A percentile compares a stretch with the other conserved stretches of the same genome.
Conservation (phyloP, 257 asterid genomes). For the Gentiana macrophylla region DNA sequence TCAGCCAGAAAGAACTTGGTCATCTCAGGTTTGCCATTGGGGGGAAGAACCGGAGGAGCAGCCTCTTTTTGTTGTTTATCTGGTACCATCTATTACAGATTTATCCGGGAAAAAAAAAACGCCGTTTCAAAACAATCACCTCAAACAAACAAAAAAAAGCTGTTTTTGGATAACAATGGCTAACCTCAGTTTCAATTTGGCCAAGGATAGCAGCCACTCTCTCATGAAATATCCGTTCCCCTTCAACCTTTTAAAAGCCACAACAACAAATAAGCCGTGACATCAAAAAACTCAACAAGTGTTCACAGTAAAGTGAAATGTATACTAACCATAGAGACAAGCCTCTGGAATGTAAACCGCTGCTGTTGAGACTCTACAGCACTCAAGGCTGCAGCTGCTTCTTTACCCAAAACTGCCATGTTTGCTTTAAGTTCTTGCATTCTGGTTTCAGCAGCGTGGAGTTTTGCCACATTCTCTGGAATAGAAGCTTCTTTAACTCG, state of each 20-base stretch:
- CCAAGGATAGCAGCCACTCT: slow-evolving; percentile 90
- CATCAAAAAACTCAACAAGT: background rate
- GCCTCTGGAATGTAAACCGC: slow-evolving; percentile 91
- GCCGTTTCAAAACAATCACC: slow-evolving; percentile 1
- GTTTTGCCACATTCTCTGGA: slow-evolving; percentile 84
- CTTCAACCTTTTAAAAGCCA: slow-evolving; percentile 55
- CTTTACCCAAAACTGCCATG: slow-evolving; percentile 97
- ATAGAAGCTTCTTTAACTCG: slow-evolving; percentile 93
- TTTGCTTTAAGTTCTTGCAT: slow-evolving; percentile 91
- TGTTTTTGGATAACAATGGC: no score
- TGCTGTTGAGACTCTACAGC: slow-evolving; percentile 97
- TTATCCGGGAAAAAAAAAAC: no score
- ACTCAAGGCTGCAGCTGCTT: slow-evolving; percentile 87
- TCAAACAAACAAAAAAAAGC: background rate
- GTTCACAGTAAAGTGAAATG: slow-evolving; percentile 4
- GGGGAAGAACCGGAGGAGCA: slow-evolving; percentile 73
- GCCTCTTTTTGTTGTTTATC: slow-evolving; percentile 96
- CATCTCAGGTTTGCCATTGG: slow-evolving; percentile 46
- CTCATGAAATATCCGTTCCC: slow-evolving; percentile 81
- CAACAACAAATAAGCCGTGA: background rate
- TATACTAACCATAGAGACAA: slow-evolving; percentile 66
- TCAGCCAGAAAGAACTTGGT: slow-evolving; percentile 86
- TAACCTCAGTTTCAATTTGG: slow-evolving; percentile 83
- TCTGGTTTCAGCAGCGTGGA: slow-evolving; percentile 82
- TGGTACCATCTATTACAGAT: slow-evolving; percentile 54